Evolutionary conservation across 1,284 basidiomycete genomes (phyloP).

Genomic region (Trichosporon ovoides): DNA sequence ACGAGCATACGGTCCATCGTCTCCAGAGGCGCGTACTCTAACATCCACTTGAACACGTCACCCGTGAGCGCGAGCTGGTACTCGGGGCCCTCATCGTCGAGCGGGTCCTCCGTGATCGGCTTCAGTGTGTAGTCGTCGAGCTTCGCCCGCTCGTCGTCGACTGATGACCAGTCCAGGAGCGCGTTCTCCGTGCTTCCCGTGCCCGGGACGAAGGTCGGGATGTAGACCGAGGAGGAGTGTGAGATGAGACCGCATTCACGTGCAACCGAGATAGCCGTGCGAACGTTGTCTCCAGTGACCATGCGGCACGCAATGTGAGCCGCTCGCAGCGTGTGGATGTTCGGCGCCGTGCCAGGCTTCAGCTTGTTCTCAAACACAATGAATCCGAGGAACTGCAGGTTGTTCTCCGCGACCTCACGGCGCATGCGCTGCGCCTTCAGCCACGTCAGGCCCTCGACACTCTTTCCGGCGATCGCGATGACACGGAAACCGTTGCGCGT

Average conservation of each 20-base stretch:
- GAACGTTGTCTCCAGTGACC: conserved; percentile 97
- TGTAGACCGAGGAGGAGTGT: conserved; percentile 85
- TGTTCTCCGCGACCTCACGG: conserved; percentile 92
- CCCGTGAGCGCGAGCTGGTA: conserved; percentile 91
- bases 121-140: conserved; percentile 85
- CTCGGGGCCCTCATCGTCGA: conserved; percentile 65
- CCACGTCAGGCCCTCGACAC: conserved; percentile 89
- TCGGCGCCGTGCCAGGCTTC: conserved; percentile 86
- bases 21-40: conserved; percentile 89
- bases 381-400: conserved; percentile 85
- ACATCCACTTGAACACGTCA: conserved; percentile 97
- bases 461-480: conserved; percentile 97
- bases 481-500: conserved; percentile 96
- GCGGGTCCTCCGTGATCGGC: conserved; percentile 60
- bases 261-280: conserved; percentile 95
- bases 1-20: conserved; percentile 96
- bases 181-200: conserved; percentile 63
- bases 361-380: conserved; percentile 99
- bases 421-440: conserved; percentile 95
- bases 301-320: conserved; percentile 93
- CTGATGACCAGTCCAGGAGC: conserved; percentile 81
- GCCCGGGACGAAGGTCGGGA: conserved; percentile 76
- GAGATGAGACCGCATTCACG: conserved; percentile 88
- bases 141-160: conserved; percentile 81
- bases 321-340: conserved; percentile 78